Conservation (phyloP, 805 yeast genomes). For the Metschnikowia reukaufii region DNA sequence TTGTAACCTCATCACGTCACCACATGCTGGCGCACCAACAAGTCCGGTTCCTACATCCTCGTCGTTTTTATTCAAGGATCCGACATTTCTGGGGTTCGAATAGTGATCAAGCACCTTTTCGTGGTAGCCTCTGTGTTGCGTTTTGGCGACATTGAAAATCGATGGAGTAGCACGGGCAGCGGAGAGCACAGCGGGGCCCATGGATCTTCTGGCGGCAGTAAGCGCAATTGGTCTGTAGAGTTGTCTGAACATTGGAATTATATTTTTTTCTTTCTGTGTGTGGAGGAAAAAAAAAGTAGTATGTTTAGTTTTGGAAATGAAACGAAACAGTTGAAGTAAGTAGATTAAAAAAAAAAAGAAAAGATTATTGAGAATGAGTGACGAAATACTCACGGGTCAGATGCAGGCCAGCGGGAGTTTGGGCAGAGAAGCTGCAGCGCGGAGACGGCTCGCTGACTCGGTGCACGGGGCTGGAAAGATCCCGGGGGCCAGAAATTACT, state of each 20-base stretch:
- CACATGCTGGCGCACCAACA: slow-evolving; percentile 99
- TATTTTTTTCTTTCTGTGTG: background rate
- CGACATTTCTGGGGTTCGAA: slow-evolving; percentile 95
- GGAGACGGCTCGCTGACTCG: background rate
- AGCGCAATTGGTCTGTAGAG: slow-evolving; percentile 14
- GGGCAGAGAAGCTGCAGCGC: background rate
- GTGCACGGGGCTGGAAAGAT: background rate
- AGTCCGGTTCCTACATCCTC: slow-evolving; percentile 90
- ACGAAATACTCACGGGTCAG: slow-evolving; percentile 1
- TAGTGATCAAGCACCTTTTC: slow-evolving; percentile 95
- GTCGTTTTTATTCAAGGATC: slow-evolving; percentile 78
- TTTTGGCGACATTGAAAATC: background rate
- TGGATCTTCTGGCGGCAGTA: slow-evolving; percentile 11
- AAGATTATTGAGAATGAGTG: slow-evolving; percentile 7
- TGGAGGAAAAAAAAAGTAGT: background rate
- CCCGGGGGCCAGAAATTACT: background rate
- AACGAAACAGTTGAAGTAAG: background rate
- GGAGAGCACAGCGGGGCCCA: slow-evolving; percentile 10
- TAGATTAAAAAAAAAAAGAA: background rate
- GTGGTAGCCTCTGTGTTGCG: slow-evolving; percentile 56
- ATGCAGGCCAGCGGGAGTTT: background rate
- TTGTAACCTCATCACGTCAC: slow-evolving; percentile 97
- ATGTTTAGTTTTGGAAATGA: background rate
- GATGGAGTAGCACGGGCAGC: slow-evolving; percentile 10
- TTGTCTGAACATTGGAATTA: slow-evolving; percentile 20